These are phyloP conservation scores for Lycium barbarum DNA, from an alignment of 257 asterid genomes.

Conservation along the genomic window DNA sequence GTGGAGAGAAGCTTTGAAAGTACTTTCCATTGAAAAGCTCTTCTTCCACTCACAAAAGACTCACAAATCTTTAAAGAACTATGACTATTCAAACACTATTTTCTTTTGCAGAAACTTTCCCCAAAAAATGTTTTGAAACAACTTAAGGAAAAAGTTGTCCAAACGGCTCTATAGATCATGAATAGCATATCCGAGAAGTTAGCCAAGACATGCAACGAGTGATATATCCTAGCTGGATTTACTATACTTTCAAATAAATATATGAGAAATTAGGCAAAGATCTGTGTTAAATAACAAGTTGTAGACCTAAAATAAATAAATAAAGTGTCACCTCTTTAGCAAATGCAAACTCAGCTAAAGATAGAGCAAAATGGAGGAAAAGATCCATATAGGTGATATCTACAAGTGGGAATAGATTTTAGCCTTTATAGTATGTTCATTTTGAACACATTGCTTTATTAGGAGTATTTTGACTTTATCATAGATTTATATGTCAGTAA, in stretches of 20 bases:
- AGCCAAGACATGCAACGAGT: background rate
- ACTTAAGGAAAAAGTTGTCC: background rate
- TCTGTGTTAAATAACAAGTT: background rate
- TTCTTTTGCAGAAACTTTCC: background rate
- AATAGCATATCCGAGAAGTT: background rate
- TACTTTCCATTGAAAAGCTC: conserved; percentile 5
- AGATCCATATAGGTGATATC: background rate
- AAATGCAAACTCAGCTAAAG: background rate
- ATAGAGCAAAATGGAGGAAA: background rate
- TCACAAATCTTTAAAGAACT: background rate
- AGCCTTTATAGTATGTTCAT: background rate
- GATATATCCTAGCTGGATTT: conserved; percentile 23
- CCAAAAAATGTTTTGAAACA: background rate
- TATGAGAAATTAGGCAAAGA: conserved; percentile 8
- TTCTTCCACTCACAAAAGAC: conserved; percentile 5
- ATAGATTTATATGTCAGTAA: background rate
- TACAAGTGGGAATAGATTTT: background rate
- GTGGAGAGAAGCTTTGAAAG: background rate
- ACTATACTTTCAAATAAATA: background rate
- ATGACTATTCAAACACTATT: background rate
- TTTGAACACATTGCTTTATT: background rate
- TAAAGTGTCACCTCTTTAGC: background rate
- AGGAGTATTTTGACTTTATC: background rate
- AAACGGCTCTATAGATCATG: conserved; percentile 11
- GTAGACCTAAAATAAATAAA: conserved; percentile 1